Evolutionary conservation across 129 eudicot species (phyloP).

Genomic region (Lactuca saligna): DNA sequence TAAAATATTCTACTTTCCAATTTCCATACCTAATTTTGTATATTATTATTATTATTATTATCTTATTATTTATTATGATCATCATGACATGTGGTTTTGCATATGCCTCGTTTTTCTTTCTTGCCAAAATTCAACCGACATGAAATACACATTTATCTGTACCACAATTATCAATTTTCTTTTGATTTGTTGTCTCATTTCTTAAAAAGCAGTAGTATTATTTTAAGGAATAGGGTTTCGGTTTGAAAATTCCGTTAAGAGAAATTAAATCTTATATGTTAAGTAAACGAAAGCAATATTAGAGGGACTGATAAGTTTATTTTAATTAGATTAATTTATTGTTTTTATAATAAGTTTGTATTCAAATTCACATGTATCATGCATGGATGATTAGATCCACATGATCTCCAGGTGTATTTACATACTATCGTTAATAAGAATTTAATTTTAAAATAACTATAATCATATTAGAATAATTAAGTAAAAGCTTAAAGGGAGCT

Average conservation of each 20-base stretch:
- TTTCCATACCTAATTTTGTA: conserved; percentile 2
- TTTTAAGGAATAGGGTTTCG: not conserved
- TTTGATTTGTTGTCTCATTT: not conserved
- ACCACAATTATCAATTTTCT: not conserved
- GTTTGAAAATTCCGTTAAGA: no score
- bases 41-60: not conserved
- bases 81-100: conserved; percentile 7
- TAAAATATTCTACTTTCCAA: not conserved
- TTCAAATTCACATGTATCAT: not conserved
- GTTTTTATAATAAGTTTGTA: no score
- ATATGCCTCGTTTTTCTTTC: not conserved
- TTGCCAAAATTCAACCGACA: not conserved
- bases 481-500: not conserved
- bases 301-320: not conserved
- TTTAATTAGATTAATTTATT: not conserved
- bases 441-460: no score
- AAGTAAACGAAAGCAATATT: no score
- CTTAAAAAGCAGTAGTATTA: not conserved
- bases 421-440: no score
- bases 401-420: no score
- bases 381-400: no score
- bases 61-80: not conserved
- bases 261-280: no score
- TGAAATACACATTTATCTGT: not conserved
- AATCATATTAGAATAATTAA: no score